These are phyloP conservation scores for Aeschynomene evenia DNA, from an alignment of 306 rosid species.

Conservation along the genomic window DNA sequence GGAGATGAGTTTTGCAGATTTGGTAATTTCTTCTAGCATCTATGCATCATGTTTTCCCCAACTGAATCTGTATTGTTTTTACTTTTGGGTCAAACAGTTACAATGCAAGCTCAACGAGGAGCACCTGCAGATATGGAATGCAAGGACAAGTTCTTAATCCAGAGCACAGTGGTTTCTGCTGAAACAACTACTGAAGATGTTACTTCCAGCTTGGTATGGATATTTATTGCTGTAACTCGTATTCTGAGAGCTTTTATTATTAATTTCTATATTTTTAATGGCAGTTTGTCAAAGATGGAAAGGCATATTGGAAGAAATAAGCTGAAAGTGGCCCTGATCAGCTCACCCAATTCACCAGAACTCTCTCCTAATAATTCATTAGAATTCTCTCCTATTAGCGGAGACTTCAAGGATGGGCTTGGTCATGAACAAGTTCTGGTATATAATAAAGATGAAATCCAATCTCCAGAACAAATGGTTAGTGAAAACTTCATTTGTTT, in stretches of 20 bases:
- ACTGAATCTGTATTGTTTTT: neutral
- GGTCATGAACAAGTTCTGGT: conserved; percentile 43
- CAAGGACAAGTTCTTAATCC: conserved; percentile 91
- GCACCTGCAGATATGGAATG: conserved; percentile 67
- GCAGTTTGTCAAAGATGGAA: conserved; percentile 71
- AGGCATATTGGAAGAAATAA: conserved; percentile 73
- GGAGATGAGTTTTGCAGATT: conserved; percentile 21
- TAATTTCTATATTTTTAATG: conserved; percentile 28
- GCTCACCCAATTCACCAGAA: conserved; percentile 61
- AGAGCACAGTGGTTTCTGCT: conserved; percentile 62
- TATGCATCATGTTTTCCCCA: neutral
- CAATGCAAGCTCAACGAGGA: conserved; percentile 73
- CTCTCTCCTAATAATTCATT: conserved; percentile 65
- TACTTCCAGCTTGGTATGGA: conserved; percentile 70
- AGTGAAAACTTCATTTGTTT: conserved; percentile 36
- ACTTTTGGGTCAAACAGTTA: conserved; percentile 56
- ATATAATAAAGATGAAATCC: conserved; percentile 37
- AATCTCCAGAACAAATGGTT: conserved; percentile 47
- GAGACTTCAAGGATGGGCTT: conserved; percentile 46
- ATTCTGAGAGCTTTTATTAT: conserved; percentile 18
- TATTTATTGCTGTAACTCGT: conserved; percentile 25
- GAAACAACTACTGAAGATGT: conserved; percentile 63
- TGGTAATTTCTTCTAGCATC: neutral
- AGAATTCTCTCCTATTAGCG: conserved; percentile 52
- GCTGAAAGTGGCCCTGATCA: conserved; percentile 65